Evolutionary conservation across 371 early-diverging fungal genomes (phyloP), one percentile per base, ranked within the genome.

Genomic region (Capniomyces stellatus): DNA sequence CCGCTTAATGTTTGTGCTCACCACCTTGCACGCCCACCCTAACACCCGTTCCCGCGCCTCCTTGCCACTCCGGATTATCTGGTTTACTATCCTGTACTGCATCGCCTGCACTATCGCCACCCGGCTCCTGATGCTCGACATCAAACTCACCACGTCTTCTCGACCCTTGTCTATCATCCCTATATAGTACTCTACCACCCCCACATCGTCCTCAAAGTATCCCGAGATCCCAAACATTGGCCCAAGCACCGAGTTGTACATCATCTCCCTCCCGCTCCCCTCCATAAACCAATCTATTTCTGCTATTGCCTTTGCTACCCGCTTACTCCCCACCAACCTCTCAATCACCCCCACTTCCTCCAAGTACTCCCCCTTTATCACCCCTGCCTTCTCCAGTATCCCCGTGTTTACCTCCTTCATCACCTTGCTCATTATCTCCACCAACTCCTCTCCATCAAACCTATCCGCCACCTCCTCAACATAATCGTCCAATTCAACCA

Each of bases 381-480:
- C 24, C 30, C 44, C 41, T 2, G 29, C 4, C 1, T 19, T 35
- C 40, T 12, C 27, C 52, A 60, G 29, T 8, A 60, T 54, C 6
- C 42, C 27, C 40, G 48, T 23, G 30, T 53, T 63, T 27, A 67
- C 42, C 46, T 67, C 62, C 54, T 48, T 25, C 18, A 67, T 23
- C 0, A 59, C 27, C 12, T 59, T 62, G 19, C 51, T 54, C 1
- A 67, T 19, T 4, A 68, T 55, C n/a, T 67, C 68, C 15, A 59
- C 31, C 54, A 67, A 48, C 2, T 59, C 56, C 27, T 69, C 65
- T 12, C 35, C 52, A 6, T 56, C 44, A 35, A 69, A 64, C 24
- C 66, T 10, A 89, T 89, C 40, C 79, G 72, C 59, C 91, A 95
- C 46, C 84, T 89, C 0, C 89, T 73, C 21, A 87, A 51, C 48